phyloP scores from a whole-genome alignment of 2,329 filamentous ascomycete genomes.

The Fusarium sororula region DNA sequence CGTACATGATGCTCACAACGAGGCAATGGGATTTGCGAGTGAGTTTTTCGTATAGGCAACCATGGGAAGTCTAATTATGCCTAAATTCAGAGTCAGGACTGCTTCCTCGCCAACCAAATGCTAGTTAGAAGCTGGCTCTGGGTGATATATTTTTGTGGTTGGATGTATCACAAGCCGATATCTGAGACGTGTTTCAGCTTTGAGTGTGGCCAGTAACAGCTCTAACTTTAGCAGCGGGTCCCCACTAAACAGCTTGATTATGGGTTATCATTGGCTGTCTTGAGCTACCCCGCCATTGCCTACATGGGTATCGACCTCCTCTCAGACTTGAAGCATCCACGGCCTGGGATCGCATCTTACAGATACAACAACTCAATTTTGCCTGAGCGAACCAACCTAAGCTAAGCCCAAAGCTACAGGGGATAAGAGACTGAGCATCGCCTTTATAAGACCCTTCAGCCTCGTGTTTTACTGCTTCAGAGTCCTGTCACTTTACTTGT shows the following conservation, averaged over 20 bases:
- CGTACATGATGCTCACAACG: not conserved
- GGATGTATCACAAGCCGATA: slow-evolving; percentile 30
- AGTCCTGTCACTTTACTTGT: not conserved
- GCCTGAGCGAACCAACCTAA: not conserved
- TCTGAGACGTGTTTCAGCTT: slow-evolving; percentile 39
- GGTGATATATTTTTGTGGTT: not conserved
- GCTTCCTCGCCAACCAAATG: not conserved
- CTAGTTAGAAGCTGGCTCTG: not conserved
- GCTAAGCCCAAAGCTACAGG: not conserved
- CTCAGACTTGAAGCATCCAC: slow-evolving; percentile 19
- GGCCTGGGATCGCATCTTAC: not conserved
- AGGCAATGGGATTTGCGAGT: not conserved
- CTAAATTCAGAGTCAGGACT: not conserved
- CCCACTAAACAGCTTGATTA: slow-evolving; percentile 17
- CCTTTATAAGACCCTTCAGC: not conserved
- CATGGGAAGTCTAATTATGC: not conserved
- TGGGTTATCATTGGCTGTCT: not conserved
- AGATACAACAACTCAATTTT: slow-evolving; percentile 10
- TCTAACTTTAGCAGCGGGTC: slow-evolving; percentile 22
- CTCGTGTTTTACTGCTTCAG: not conserved
- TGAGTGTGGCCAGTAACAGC: slow-evolving; percentile 10
- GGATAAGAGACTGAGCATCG: not conserved
- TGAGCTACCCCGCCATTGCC: slow-evolving; percentile 35
- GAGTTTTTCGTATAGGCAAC: not conserved
- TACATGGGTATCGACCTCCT: slow-evolving; percentile 19